Conservation (phyloP, 805 yeast genomes). For the Zygotorulaspora chibaensis region DNA sequence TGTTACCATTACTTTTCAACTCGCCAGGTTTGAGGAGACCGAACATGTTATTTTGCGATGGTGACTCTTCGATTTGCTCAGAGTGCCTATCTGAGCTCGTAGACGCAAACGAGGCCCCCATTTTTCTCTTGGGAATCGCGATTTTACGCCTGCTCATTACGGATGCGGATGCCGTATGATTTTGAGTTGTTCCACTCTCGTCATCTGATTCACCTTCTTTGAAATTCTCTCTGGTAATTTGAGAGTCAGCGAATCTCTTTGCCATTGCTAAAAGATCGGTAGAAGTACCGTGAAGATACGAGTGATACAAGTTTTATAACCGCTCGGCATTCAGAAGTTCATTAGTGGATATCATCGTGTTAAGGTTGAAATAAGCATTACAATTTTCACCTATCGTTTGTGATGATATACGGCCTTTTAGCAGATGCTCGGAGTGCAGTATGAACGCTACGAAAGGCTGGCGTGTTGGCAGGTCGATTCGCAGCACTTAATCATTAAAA, state of each 20-base stretch:
- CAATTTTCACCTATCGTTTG: too few relatives aligned
- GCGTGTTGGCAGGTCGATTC: too few relatives aligned
- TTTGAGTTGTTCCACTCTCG: constrained; percentile 26
- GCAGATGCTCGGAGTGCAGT: too few relatives aligned
- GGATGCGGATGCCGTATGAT: constrained; percentile 49
- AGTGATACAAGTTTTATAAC: too few relatives aligned
- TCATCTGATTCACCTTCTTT: constrained; percentile 35
- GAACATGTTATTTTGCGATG: constrained; percentile 20
- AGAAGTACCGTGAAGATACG: background rate
- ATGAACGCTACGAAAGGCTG: too few relatives aligned
- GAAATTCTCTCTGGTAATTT: constrained; percentile 52
- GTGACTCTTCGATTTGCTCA: background rate
- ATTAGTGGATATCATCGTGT: too few relatives aligned
- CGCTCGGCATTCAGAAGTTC: too few relatives aligned
- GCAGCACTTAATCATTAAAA: too few relatives aligned
- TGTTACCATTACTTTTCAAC: background rate
- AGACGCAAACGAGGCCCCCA: constrained; percentile 15
- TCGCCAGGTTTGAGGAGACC: constrained; percentile 5
- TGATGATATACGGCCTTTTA: too few relatives aligned
- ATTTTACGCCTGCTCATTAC: constrained; percentile 68
- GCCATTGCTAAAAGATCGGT: constrained; percentile 41
- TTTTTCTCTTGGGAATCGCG: constrained; percentile 50
- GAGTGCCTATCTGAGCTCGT: background rate
- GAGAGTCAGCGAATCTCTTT: constrained; percentile 64
- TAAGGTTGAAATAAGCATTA: too few relatives aligned